These are phyloP conservation scores for Glebionis coronaria DNA, from an alignment of 129 eudicot genomes.

Conservation along the genomic window DNA sequence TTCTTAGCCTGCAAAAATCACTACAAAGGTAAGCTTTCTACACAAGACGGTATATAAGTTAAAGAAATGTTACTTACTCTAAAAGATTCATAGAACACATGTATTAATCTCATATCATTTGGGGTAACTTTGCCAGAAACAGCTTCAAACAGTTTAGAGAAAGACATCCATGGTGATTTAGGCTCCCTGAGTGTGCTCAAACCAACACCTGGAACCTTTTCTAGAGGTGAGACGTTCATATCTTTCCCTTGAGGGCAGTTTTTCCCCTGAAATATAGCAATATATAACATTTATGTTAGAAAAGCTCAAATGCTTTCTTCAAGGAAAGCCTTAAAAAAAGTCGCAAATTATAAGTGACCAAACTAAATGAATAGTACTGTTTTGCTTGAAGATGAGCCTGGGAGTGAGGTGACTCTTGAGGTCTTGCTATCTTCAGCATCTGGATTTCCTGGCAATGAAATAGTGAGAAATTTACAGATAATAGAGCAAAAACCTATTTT, in stretches of 20 bases:
- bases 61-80: conserved; percentile 37
- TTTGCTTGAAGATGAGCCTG: conserved; percentile 26
- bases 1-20: conserved; percentile 34
- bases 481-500: background rate
- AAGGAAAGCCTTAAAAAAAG: background rate
- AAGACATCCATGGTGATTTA: conserved; percentile 69
- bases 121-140: conserved; percentile 41
- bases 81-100: conserved; percentile 35
- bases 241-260: conserved; percentile 13
- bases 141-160: conserved; percentile 46
- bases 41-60: background rate
- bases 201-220: conserved; percentile 34
- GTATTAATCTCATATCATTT: conserved; percentile 39
- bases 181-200: conserved; percentile 44
- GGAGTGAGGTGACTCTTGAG: conserved; percentile 30
- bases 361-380: conserved; percentile 1
- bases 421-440: conserved; percentile 27
- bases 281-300: background rate
- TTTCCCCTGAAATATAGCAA: conserved; percentile 26
- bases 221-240: conserved; percentile 12
- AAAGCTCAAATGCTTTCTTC: background rate
- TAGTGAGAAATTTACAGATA: background rate
- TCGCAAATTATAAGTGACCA: background rate
- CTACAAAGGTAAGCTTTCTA: background rate
- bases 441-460: conserved; percentile 19